These are phyloP conservation scores for Yamagishiella unicocca DNA, from an alignment of 139 green algal species.

Conservation along the genomic window DNA sequence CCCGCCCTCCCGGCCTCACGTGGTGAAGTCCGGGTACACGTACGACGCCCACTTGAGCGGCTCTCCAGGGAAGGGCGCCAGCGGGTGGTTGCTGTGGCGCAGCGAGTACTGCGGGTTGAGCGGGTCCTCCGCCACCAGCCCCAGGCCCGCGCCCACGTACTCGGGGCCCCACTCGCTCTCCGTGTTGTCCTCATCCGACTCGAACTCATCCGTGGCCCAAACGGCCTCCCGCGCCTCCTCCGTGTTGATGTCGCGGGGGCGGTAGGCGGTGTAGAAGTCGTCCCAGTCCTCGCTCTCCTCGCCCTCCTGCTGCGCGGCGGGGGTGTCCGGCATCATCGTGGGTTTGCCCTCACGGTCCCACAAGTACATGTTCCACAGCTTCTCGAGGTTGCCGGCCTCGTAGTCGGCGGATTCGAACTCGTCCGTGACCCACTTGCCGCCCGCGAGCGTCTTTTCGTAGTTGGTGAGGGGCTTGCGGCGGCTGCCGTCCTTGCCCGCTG, in stretches of 20 bases:
- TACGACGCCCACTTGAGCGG: slow-evolving; percentile 88
- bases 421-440: slow-evolving; percentile 68
- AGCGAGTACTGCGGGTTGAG: slow-evolving; percentile 83
- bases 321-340: slow-evolving; percentile 68
- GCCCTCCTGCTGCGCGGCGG: slow-evolving; percentile 48
- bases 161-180: slow-evolving; percentile 74
- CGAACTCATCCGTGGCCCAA: slow-evolving; percentile 76
- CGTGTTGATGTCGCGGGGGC: slow-evolving; percentile 62
- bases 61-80: slow-evolving; percentile 89
- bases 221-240: slow-evolving; percentile 71
- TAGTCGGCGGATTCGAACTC: slow-evolving; percentile 72
- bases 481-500: neutral
- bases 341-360: slow-evolving; percentile 72
- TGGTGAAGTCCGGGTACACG: slow-evolving; percentile 93
- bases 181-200: slow-evolving; percentile 76
- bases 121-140: slow-evolving; percentile 68
- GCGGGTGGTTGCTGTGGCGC: slow-evolving; percentile 79
- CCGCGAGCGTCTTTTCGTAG: slow-evolving; percentile 53
- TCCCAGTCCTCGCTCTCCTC: slow-evolving; percentile 66
- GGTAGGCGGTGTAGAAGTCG: slow-evolving; percentile 69
- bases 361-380: slow-evolving; percentile 68
- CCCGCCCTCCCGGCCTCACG: slow-evolving; percentile 71
- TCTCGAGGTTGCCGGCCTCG: slow-evolving; percentile 72
- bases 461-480: slow-evolving; percentile 42
- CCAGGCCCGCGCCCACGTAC: slow-evolving; percentile 72